phyloP scores from a whole-genome alignment of 495 filamentous ascomycete species.

The Gamarada debralockiae region DNA sequence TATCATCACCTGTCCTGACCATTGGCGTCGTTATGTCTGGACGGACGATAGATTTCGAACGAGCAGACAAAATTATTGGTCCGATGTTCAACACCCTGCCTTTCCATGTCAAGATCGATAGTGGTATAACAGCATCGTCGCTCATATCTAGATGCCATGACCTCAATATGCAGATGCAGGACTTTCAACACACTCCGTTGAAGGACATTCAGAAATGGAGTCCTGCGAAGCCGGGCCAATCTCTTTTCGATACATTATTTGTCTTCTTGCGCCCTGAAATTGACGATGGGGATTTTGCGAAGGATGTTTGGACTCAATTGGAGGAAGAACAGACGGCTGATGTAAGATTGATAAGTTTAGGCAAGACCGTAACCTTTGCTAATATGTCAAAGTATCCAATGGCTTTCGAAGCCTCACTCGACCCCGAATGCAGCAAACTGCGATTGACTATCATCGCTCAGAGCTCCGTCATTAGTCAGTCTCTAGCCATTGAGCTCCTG shows the following conservation, averaged over 20 bases:
- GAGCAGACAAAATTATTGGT: slow-evolving; percentile 67
- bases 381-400: slow-evolving; percentile 51
- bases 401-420: slow-evolving; percentile 65
- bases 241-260: slow-evolving; percentile 81
- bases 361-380: slow-evolving; percentile 3
- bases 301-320: slow-evolving; percentile 49
- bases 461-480: slow-evolving; percentile 29
- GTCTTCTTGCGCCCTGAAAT: slow-evolving; percentile 63
- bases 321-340: slow-evolving; percentile 48
- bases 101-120: slow-evolving; percentile 46
- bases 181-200: slow-evolving; percentile 68
- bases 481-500: slow-evolving; percentile 33
- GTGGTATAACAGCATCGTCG: slow-evolving; percentile 44
- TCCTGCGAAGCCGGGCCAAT: slow-evolving; percentile 43
- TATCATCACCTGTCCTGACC: slow-evolving; percentile 31
- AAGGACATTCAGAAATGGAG: slow-evolving; percentile 71
- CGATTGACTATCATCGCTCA: slow-evolving; percentile 52
- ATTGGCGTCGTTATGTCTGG: slow-evolving; percentile 71
- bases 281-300: slow-evolving; percentile 19
- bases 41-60: slow-evolving; percentile 59
- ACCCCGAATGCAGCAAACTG: slow-evolving; percentile 34
- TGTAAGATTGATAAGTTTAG: slow-evolving; percentile 27
- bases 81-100: slow-evolving; percentile 92
- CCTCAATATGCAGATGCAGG: slow-evolving; percentile 54
- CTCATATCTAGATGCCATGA: slow-evolving; percentile 53